phyloP scores from a whole-genome alignment of 108 stramenopile species.

The Stephanodiscus triporus region DNA sequence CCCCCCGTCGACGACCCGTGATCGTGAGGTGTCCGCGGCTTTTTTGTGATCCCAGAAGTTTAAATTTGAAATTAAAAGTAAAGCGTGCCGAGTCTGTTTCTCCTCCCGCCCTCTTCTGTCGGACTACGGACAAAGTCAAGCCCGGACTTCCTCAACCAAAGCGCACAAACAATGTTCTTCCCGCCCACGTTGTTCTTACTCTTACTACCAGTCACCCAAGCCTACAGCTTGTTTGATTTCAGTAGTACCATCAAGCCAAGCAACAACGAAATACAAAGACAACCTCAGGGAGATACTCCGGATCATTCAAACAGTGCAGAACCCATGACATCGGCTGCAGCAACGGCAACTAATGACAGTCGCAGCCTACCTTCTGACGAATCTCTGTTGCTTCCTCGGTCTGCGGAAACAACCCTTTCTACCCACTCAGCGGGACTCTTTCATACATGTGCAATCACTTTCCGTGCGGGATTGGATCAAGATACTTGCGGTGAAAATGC shows the following conservation, averaged over 20 bases:
- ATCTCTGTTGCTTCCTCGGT: not conserved
- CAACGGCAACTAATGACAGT: not conserved
- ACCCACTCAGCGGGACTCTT: slow-evolving; percentile 30
- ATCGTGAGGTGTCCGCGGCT: too few species aligned
- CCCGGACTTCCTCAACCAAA: too few species aligned
- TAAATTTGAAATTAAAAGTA: too few species aligned
- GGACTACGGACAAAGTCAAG: too few species aligned
- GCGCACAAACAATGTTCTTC: not conserved
- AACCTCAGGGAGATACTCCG: not conserved
- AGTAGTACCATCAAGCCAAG: not conserved
- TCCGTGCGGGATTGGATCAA: slow-evolving; percentile 18
- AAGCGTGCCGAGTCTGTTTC: too few species aligned
- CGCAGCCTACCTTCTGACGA: not conserved
- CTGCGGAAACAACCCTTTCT: not conserved
- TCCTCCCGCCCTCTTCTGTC: too few species aligned
- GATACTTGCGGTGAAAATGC: slow-evolving; percentile 15
- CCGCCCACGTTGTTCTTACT: not conserved
- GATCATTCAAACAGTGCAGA: not conserved
- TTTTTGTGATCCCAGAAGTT: too few species aligned
- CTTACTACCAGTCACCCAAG: not conserved
- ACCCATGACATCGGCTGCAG: not conserved
- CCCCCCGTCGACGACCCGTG: too few species aligned
- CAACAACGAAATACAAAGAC: not conserved
- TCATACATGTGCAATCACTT: slow-evolving; percentile 37
- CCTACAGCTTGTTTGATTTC: not conserved